Evolutionary conservation across 2,329 filamentous ascomycete genomes (phyloP).

Genomic region (Ophiocordyceps unilateralis): DNA sequence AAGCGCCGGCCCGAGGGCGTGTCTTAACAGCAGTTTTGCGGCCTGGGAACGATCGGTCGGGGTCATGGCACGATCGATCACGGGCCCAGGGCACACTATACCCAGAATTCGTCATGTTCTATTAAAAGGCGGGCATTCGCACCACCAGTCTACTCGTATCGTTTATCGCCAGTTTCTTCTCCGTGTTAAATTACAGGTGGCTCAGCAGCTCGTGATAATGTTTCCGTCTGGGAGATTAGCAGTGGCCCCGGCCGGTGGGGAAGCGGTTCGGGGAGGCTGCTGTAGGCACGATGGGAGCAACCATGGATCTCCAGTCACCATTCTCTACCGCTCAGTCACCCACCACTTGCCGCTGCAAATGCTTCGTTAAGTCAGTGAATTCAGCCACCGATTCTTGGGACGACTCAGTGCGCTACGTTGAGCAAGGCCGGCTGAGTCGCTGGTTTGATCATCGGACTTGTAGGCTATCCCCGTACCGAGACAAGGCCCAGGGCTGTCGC

Average conservation of each 20-base stretch:
- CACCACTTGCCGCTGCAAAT: neutral
- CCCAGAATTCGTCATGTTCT: neutral
- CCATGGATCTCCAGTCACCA: neutral
- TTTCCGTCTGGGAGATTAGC: slow-evolving; percentile 1
- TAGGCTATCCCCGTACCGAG: neutral
- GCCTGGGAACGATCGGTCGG: no score
- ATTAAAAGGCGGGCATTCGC: neutral
- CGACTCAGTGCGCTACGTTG: neutral
- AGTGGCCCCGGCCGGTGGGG: neutral
- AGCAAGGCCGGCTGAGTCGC: neutral
- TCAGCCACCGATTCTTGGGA: neutral
- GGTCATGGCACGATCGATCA: neutral
- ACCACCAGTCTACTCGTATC: neutral
- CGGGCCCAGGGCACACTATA: neutral
- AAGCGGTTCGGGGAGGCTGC: neutral
- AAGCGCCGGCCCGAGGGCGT: neutral
- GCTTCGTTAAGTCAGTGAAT: neutral
- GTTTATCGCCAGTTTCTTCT: neutral
- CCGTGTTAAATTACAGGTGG: slow-evolving; percentile 1
- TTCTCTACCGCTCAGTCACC: neutral
- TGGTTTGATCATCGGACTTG: neutral
- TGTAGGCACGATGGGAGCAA: neutral
- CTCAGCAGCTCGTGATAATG: slow-evolving; percentile 3
- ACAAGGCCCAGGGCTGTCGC: neutral
- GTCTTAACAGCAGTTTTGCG: neutral